A percentile compares a stretch with the other conserved stretches of the same genome.
phyloP scores from a whole-genome alignment of 2,329 filamentous ascomycete species.

The Pezicula carpinea region DNA sequence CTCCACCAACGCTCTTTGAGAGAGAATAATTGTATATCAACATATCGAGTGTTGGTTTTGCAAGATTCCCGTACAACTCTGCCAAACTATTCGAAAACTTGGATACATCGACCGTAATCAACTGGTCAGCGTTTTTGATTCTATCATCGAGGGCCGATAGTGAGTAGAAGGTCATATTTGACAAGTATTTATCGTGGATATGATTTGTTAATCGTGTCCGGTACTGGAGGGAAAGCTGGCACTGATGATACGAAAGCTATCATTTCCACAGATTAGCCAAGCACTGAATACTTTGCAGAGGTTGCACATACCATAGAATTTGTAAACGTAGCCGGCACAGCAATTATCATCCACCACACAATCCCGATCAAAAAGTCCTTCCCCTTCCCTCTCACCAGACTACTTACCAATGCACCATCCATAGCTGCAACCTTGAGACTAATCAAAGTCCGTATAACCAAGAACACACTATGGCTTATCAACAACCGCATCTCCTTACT shows the following conservation, averaged over 20 bases:
- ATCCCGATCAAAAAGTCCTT: constrained; percentile 84
- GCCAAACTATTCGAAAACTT: constrained; percentile 95
- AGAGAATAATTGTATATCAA: constrained; percentile 94
- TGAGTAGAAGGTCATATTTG: constrained; percentile 97
- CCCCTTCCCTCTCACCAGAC: constrained; percentile 83
- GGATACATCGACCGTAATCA: constrained; percentile 93
- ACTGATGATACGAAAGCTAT: constrained; percentile 93
- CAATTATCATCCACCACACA: constrained; percentile 98
- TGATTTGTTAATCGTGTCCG: constrained; percentile 88
- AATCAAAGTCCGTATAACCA: constrained; percentile 85
- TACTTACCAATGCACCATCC: constrained; percentile 90
- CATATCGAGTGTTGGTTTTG: constrained; percentile 93
- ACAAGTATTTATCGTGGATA: constrained; percentile 93
- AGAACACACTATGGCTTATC: constrained; percentile 86
- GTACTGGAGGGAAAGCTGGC: constrained; percentile 88
- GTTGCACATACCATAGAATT: constrained; percentile 83
- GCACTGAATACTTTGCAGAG: not conserved
- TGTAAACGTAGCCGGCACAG: constrained; percentile 92
- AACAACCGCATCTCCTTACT: constrained; percentile 85
- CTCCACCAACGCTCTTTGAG: constrained; percentile 90
- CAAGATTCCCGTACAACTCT: constrained; percentile 92
- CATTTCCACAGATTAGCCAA: constrained; percentile 7
- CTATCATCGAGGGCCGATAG: constrained; percentile 92
- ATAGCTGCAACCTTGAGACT: constrained; percentile 95
- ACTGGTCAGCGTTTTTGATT: constrained; percentile 97